A percentile compares a stretch with the other conserved stretches of the same genome.
Evolutionary conservation across 306 rosid genomes (phyloP).

Genomic region (Prunus padus): DNA sequence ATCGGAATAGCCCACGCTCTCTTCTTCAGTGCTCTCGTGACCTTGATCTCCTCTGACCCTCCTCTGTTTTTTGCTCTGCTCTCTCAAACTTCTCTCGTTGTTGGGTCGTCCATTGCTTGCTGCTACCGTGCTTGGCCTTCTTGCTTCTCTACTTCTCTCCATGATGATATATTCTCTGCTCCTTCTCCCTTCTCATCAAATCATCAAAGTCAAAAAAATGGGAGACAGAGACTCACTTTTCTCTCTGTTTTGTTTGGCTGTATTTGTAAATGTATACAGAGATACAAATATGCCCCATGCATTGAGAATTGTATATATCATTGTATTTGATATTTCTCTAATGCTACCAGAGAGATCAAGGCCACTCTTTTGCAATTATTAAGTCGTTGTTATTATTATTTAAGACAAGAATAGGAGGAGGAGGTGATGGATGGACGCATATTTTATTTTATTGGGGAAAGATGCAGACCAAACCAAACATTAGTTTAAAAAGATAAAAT

Average conservation of each 20-base stretch:
- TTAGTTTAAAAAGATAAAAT: neutral
- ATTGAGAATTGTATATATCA: conserved; percentile 6
- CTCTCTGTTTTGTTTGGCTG: neutral
- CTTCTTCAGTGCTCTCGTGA: conserved; percentile 5
- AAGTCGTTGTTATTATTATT: neutral
- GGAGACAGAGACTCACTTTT: neutral
- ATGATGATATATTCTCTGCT: conserved; percentile 18
- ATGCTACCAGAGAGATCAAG: neutral
- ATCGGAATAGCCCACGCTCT: neutral
- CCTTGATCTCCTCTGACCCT: conserved; percentile 35
- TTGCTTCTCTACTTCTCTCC: conserved; percentile 61
- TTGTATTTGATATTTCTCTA: conserved; percentile 2
- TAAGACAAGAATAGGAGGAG: neutral
- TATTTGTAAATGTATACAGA: neutral
- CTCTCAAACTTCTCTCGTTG: conserved; percentile 20
- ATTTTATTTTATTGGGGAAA: neutral
- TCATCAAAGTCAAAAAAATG: neutral
- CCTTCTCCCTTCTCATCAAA: neutral
- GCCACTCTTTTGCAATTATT: neutral
- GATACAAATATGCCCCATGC: conserved; percentile 14
- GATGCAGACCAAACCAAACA: conserved; percentile 12
- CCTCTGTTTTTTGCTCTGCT: conserved; percentile 1
- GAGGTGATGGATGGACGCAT: conserved; percentile 5
- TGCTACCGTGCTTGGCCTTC: conserved; percentile 39
- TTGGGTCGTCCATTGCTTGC: conserved; percentile 28